Percentiles rank a stretch among this genome's conserved stretches.
phyloP scores from a whole-genome alignment of 495 filamentous ascomycete species.

The Xanthoparmelia taractica region DNA sequence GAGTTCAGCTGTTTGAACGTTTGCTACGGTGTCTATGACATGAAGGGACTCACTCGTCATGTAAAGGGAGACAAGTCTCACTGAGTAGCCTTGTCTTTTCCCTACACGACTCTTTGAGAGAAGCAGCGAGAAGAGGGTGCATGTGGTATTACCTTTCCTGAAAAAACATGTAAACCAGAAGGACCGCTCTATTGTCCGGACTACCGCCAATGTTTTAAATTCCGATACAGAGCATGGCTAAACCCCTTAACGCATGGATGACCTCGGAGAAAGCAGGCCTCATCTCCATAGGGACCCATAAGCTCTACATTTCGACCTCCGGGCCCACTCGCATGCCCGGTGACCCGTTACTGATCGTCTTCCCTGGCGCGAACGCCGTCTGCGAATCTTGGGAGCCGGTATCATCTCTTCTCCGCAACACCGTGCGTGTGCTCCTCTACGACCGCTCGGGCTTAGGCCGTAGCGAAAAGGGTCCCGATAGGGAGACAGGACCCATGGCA shows the following conservation, averaged over 20 bases:
- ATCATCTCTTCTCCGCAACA: constrained; percentile 27
- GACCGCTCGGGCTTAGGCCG: constrained; percentile 38
- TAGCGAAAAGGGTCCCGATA: constrained; percentile 29
- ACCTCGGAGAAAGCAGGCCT: neutral
- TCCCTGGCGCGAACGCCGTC: constrained; percentile 42
- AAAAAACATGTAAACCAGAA: neutral
- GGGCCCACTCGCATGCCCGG: constrained; percentile 24
- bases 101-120: neutral
- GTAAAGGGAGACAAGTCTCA: neutral
- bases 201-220: neutral
- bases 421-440: constrained; percentile 35
- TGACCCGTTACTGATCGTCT: constrained; percentile 37
- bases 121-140: neutral
- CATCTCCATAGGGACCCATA: constrained; percentile 34
- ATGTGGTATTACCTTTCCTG: neutral
- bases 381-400: constrained; percentile 39
- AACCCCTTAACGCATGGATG: neutral
- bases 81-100: neutral
- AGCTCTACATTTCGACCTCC: constrained; percentile 30
- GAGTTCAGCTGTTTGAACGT: no score
- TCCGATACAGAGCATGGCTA: neutral
- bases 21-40: no score
- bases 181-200: neutral
- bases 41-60: neutral
- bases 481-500: constrained; percentile 23